phyloP scores from a whole-genome alignment of 1,284 basidiomycete species.

The Ustilago vetiveriae region DNA sequence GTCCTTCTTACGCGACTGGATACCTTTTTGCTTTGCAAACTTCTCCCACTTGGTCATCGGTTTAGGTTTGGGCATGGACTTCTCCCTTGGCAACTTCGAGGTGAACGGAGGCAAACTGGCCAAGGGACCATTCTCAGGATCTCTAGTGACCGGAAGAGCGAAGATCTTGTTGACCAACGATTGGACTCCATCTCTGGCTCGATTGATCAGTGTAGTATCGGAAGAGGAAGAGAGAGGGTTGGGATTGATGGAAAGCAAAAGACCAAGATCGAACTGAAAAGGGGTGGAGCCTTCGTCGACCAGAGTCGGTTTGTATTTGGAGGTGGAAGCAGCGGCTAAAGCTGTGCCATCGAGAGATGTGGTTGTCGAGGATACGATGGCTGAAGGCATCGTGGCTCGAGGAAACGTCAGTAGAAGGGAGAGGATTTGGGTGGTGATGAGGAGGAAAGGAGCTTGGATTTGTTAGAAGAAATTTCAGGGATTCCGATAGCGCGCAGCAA shows the following conservation, averaged over 20 bases:
- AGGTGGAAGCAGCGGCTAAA: conserved; percentile 31
- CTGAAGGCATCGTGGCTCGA: conserved; percentile 24
- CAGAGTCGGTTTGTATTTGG: conserved; percentile 46
- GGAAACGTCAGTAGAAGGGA: no score
- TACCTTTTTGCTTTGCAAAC: conserved; percentile 94
- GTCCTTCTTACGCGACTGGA: conserved; percentile 78
- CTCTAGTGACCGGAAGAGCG: conserved; percentile 77
- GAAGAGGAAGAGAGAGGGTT: conserved; percentile 83
- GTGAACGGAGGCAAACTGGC: conserved; percentile 77
- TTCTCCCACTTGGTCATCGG: conserved; percentile 95
- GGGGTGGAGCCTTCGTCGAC: conserved; percentile 77
- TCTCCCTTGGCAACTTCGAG: conserved; percentile 84
- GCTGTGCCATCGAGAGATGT: conserved; percentile 42
- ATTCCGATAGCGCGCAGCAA: not conserved
- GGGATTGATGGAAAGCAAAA: conserved; percentile 84
- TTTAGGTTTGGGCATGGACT: conserved; percentile 91
- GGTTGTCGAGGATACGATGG: conserved; percentile 24
- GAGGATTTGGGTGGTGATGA: not conserved
- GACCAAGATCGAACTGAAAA: conserved; percentile 82
- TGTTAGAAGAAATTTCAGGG: not conserved
- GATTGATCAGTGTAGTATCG: conserved; percentile 80
- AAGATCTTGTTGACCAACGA: conserved; percentile 82
- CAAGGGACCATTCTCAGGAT: conserved; percentile 82
- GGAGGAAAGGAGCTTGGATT: not conserved
- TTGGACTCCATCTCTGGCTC: conserved; percentile 88